These are phyloP conservation scores for Alternaria alternata DNA, from an alignment of 2,329 filamentous ascomycete genomes.

Conservation along the genomic window DNA sequence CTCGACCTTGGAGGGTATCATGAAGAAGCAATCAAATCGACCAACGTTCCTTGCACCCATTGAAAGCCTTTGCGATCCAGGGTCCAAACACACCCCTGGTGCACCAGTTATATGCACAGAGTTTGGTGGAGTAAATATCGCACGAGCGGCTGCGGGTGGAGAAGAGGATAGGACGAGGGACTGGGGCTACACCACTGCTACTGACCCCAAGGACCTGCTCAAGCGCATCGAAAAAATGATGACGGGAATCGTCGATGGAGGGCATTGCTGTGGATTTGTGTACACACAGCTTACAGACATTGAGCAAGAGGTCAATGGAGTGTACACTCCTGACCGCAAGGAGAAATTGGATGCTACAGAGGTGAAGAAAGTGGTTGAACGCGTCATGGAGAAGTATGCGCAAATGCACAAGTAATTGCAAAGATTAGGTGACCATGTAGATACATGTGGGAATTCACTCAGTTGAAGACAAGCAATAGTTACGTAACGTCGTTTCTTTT, in stretches of 20 bases:
- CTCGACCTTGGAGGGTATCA: conserved; percentile 61
- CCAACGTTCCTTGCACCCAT: conserved; percentile 64
- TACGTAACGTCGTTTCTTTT: not conserved
- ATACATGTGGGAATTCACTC: not conserved
- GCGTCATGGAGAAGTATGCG: conserved; percentile 40
- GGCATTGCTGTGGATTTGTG: conserved; percentile 68
- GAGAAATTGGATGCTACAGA: conserved; percentile 65
- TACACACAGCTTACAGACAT: conserved; percentile 71
- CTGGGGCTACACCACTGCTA: conserved; percentile 75
- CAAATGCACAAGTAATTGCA: conserved; percentile 26
- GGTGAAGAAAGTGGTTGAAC: conserved; percentile 66
- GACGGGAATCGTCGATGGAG: conserved; percentile 64
- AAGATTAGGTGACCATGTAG: not conserved
- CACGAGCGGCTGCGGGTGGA: conserved; percentile 49
- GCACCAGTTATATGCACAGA: conserved; percentile 72
- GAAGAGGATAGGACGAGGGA: conserved; percentile 54
- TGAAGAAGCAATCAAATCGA: conserved; percentile 61
- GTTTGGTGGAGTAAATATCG: conserved; percentile 74
- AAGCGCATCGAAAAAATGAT: conserved; percentile 66
- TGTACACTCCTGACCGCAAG: conserved; percentile 69
- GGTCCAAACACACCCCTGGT: conserved; percentile 60
- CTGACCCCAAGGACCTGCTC: conserved; percentile 66
- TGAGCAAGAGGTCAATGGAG: conserved; percentile 73
- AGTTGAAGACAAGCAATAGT: not conserved
- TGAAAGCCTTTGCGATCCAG: conserved; percentile 43